Base-by-base conservation (phyloP, 2,329 filamentous ascomycete species). In the Talaromyces sp. region DNA sequence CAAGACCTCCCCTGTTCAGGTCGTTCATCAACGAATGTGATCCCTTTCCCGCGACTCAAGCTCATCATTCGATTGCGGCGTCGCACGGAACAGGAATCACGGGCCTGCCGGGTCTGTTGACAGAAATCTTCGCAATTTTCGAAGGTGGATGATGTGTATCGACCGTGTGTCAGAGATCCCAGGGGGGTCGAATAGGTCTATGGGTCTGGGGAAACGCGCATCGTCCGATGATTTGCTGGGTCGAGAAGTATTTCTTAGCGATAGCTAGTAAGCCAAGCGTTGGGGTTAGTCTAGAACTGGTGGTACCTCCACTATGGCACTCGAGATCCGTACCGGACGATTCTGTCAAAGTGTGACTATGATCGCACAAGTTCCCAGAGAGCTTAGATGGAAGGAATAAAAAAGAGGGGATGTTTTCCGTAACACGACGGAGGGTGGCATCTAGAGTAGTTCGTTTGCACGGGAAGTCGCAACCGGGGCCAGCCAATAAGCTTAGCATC, bases 61-160 rank as follows among this genome's bases (percentile, higher is more conserved):
- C 42, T 60, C 44, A 60, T 60, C 33, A 60, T 60, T 60, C 58
- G 11, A 21, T 52, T 40, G 46, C 44, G 23, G 44, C 44, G 44
- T 25, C 25, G 16, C 23, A 39, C 33, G 21, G 42, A 50, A 16
- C 12, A 18, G 23, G 37, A 3, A 21, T 7, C 31, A 11, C 31
- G 31, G 3, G 14, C 5, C 5, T 18, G 42, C 7, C n/a, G 25
- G 7, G 5, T 46, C 37, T 12, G 50, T 4, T 5, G 9, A 35
- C 3, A 11, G 31, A 18, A 23, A 21, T 35, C 21, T 35, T 54
- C 18, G 28, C 28, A 31, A 21, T n/a, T n/a, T 31, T 16, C 31
- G 11, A 35, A 31, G 11, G 31, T 18, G 28, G 37, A 21, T 48
- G 18, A 25, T 35, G 48, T 25, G 39, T 46, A 39, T 35, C 18